These are phyloP conservation scores for Coemansia aciculifera DNA, from an alignment of 192 early-diverging fungal genomes.

Conservation along the genomic window DNA sequence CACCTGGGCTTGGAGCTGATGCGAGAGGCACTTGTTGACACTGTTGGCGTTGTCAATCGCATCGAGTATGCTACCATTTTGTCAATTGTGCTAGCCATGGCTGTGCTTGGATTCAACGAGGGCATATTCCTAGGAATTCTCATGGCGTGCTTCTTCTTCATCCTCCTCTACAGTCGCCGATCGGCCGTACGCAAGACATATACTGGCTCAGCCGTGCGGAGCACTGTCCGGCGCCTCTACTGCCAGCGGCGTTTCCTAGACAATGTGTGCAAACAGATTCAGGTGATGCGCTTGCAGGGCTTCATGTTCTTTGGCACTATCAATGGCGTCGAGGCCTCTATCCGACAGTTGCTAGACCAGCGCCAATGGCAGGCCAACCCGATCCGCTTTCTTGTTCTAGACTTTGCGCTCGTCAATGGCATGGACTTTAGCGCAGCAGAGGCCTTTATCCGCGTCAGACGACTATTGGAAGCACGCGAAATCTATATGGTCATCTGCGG, in stretches of 20 bases:
- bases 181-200: slow-evolving; percentile 66
- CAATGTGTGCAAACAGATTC: slow-evolving; percentile 81
- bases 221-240: slow-evolving; percentile 85
- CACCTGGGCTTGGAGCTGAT: slow-evolving; percentile 92
- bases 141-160: slow-evolving; percentile 94
- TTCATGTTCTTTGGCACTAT: slow-evolving; percentile 98
- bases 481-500: slow-evolving; percentile 86
- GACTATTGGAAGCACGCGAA: slow-evolving; percentile 65
- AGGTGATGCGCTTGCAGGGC: slow-evolving; percentile 86
- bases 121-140: slow-evolving; percentile 93
- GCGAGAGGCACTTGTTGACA: slow-evolving; percentile 88
- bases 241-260: slow-evolving; percentile 86
- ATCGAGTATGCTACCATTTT: slow-evolving; percentile 91
- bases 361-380: slow-evolving; percentile 68
- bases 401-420: slow-evolving; percentile 82
- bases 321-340: slow-evolving; percentile 73
- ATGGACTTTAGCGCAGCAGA: slow-evolving; percentile 91
- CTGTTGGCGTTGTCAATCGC: slow-evolving; percentile 76
- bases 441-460: slow-evolving; percentile 82
- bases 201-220: slow-evolving; percentile 69
- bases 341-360: slow-evolving; percentile 64
- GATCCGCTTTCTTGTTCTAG: slow-evolving; percentile 86
- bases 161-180: slow-evolving; percentile 70
- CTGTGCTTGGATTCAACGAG: slow-evolving; percentile 91
- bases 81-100: slow-evolving; percentile 86